phyloP scores from a whole-genome alignment of 768 basidiomycete species.

The Leccinum longicurvipes region DNA sequence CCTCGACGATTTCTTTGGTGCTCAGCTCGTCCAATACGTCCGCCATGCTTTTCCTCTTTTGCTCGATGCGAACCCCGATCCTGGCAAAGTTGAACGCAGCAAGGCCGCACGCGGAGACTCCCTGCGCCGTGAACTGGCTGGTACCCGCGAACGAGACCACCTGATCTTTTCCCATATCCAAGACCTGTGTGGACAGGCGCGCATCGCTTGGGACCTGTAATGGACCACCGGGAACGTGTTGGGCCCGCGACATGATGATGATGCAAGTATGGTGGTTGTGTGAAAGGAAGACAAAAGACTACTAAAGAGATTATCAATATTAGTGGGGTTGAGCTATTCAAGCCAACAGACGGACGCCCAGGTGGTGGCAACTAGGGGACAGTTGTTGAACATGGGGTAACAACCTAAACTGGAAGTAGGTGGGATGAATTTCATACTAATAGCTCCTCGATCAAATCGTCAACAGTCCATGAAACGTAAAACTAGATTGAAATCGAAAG shows the following conservation, averaged over 20 bases:
- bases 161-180: slow-evolving; percentile 30
- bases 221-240: neutral
- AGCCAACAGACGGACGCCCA: neutral
- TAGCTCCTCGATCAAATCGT: too few species aligned
- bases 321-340: neutral
- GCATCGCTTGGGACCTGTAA: neutral
- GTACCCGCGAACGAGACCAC: slow-evolving; percentile 48
- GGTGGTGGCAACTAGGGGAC: too few species aligned
- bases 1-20: slow-evolving; percentile 25
- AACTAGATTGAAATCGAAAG: neutral
- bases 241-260: neutral
- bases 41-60: neutral
- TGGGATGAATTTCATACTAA: too few species aligned
- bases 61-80: slow-evolving; percentile 38
- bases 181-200: slow-evolving; percentile 12
- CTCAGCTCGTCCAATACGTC: slow-evolving; percentile 22
- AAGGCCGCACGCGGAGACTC: slow-evolving; percentile 58
- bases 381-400: too few species aligned
- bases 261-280: neutral
- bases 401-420: too few species aligned
- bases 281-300: neutral
- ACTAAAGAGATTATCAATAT: neutral
- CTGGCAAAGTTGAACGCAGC: slow-evolving; percentile 65
- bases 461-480: neutral
- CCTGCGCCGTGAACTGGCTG: slow-evolving; percentile 52